These are phyloP conservation scores for Pseudogymnoascus sp. DNA, from an alignment of 2,329 filamentous ascomycete species.

Conservation along the genomic window DNA sequence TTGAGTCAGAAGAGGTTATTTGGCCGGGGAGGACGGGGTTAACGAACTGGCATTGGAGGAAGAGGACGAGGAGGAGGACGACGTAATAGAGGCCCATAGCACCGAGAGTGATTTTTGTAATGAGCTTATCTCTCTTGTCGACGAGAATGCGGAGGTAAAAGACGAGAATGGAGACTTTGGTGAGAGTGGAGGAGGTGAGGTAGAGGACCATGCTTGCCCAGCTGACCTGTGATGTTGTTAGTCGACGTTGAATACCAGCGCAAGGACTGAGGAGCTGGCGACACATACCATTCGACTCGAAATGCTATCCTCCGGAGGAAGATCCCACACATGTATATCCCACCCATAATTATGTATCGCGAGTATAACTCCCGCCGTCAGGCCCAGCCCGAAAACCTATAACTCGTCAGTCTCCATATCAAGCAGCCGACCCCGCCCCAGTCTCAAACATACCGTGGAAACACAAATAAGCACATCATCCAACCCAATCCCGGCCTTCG, in stretches of 20 bases:
- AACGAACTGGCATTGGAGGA: conserved; percentile 7
- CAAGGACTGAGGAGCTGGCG: neutral
- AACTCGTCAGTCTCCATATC: conserved; percentile 11
- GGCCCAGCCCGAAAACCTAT: conserved; percentile 30
- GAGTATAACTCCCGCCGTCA: conserved; percentile 29
- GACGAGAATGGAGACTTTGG: conserved; percentile 12
- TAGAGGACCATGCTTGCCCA: conserved; percentile 11
- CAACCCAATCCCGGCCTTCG: conserved; percentile 35
- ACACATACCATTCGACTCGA: conserved; percentile 26
- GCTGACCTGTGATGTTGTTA: conserved; percentile 4
- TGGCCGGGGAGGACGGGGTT: neutral
- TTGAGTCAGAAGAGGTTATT: neutral
- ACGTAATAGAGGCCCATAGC: neutral
- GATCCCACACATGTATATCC: conserved; percentile 36
- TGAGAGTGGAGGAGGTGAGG: conserved; percentile 5
- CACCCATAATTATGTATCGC: conserved; percentile 29
- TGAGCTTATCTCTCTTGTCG: neutral
- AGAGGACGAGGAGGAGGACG: neutral
- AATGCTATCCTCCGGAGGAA: conserved; percentile 25
- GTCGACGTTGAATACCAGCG: neutral
- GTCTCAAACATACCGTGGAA: conserved; percentile 28
- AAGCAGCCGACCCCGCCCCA: neutral
- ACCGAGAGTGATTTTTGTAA: conserved; percentile 3
- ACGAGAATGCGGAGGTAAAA: conserved; percentile 13
- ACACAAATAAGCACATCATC: conserved; percentile 40